Base-by-base conservation (phyloP, 1,284 basidiomycete species). In the Cryptococcus deneoformans region DNA sequence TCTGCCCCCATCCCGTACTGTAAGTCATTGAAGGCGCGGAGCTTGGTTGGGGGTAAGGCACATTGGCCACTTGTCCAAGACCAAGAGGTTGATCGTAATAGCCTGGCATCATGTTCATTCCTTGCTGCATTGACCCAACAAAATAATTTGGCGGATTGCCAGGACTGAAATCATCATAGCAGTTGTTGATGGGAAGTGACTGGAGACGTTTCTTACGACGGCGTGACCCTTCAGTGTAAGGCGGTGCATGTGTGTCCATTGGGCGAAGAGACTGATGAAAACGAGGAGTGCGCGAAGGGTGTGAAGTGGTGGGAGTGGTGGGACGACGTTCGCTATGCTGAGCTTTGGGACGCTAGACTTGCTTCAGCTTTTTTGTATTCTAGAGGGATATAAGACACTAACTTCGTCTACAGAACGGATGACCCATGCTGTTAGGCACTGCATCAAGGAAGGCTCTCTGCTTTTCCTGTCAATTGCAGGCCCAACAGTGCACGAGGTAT, bases 341-440 rank as follows among this genome's bases (percentile, higher is more conserved):
- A 29, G 29, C 29, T 29, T 4, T 29, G 29, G 29, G 29, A 29
- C 29, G 29, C 29, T 29, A 29, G 29, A 29, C 29, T 29, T 29
- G 5, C 29, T 29, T 29, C 29, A 29, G 29, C 29, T 29, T 29
- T 29, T n/a, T n/a, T n/a, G n/a, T n/a, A n/a, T n/a, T n/a, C n/a
- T 29, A 16, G 7, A 29, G 10, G 37, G 20, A 43, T 5, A 54
- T 6, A 24, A 53, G 46, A 20, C 3, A 59, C 69, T 67, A 48
- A 71, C 72, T 59, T 70, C 70, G 46, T 73, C 72, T 1, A 73
- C 59, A 2, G 73, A 67, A 35, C 69, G 60, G 10, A 75, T 45
- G 2, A 71, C 46, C 76, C 76, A 77, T 3, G 70, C 59, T 2
- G 68, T 66, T 35, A 77, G 52, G 39, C 67, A 69, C 54, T 76